phyloP scores from a whole-genome alignment of 139 green algal species.

The Zygnema cylindricum region DNA sequence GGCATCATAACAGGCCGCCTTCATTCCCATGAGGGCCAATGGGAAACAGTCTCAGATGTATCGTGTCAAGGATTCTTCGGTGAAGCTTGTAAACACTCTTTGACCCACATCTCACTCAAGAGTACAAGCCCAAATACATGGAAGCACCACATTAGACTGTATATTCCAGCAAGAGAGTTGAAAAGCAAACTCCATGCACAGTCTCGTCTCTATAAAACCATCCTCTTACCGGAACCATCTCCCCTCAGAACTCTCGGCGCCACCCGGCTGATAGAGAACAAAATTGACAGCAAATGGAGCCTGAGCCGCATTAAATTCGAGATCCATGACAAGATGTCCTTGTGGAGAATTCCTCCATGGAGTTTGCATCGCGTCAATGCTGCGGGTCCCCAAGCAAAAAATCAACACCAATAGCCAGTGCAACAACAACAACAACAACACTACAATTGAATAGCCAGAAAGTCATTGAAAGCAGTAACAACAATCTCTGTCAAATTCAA shows the following conservation, averaged over 20 bases:
- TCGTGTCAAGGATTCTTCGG: background rate
- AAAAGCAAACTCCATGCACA: background rate
- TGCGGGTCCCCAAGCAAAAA: too few relatives aligned
- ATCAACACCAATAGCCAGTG: too few relatives aligned
- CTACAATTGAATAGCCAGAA: too few relatives aligned
- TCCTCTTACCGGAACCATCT: constrained; percentile 16
- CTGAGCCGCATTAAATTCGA: background rate
- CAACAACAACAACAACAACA: too few relatives aligned
- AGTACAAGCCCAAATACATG: constrained; percentile 5
- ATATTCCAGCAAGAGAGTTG: background rate
- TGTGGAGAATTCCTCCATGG: background rate
- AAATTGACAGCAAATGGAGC: constrained; percentile 18
- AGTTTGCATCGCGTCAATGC: constrained; percentile 33
- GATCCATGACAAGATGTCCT: background rate
- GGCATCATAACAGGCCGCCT: background rate
- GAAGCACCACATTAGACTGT: background rate
- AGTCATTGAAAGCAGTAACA: too few relatives aligned
- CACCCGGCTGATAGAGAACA: constrained; percentile 35
- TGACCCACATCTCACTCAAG: background rate
- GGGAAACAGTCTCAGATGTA: too few relatives aligned
- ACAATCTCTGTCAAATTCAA: too few relatives aligned
- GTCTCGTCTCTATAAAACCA: background rate
- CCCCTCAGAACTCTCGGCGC: background rate
- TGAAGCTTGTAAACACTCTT: background rate
- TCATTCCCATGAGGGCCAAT: too few relatives aligned